Evolutionary conservation across 2,329 filamentous ascomycete genomes (phyloP).

Genomic region (Calonectria hawksworthii): DNA sequence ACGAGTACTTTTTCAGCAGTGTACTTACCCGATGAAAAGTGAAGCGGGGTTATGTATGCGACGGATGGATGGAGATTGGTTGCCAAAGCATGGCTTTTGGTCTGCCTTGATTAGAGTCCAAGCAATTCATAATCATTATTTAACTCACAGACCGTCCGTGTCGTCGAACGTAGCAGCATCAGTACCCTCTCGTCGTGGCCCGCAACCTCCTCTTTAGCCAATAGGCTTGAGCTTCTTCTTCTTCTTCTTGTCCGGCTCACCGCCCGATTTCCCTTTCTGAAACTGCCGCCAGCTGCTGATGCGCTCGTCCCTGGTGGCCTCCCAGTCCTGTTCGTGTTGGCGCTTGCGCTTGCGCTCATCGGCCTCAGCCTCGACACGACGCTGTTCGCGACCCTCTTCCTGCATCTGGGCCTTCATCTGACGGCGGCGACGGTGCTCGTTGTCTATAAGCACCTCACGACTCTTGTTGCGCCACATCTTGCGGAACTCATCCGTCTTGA

Average conservation of each 20-base stretch:
- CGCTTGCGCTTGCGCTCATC: constrained; percentile 87
- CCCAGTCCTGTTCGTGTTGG: constrained; percentile 96
- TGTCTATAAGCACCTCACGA: constrained; percentile 90
- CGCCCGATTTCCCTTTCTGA: constrained; percentile 77
- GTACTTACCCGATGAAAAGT: constrained; percentile 36
- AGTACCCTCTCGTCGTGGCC: constrained; percentile 11
- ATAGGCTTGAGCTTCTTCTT: constrained; percentile 80
- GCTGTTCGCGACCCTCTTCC: constrained; percentile 92
- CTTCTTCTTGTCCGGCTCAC: constrained; percentile 69
- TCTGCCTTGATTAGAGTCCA: constrained; percentile 50
- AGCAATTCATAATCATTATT: constrained; percentile 45
- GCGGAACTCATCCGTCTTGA: constrained; percentile 86
- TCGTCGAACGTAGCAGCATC: constrained; percentile 31
- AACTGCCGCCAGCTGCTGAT: constrained; percentile 97
- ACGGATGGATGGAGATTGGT: constrained; percentile 18
- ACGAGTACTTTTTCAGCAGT: constrained; percentile 16
- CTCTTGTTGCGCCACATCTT: constrained; percentile 92
- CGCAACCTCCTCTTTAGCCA: constrained; percentile 54
- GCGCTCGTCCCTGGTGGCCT: constrained; percentile 88
- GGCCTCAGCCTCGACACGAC: constrained; percentile 86
- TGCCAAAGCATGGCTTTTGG: constrained; percentile 34
- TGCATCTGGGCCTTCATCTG: constrained; percentile 96
- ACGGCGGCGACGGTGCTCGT: constrained; percentile 85
- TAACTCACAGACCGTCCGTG: constrained; percentile 49
- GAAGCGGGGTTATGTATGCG: constrained; percentile 23